Evolutionary conservation across 768 basidiomycete genomes (phyloP).

Genomic region (Mrakia frigida): DNA sequence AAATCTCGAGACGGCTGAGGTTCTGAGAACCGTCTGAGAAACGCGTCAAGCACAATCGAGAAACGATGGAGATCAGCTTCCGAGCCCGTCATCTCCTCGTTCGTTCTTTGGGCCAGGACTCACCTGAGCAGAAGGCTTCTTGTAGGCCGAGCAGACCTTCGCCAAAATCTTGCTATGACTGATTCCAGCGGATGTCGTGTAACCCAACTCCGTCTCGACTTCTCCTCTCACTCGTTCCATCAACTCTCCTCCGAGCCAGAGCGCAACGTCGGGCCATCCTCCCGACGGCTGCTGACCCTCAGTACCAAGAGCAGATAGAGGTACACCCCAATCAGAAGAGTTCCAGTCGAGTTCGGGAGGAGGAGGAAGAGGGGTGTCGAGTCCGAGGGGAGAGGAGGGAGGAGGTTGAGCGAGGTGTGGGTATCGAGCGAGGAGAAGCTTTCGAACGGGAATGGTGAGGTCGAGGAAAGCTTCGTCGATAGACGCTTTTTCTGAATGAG

Average conservation of each 20-base stretch:
- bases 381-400: constrained; percentile 52
- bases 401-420: constrained; percentile 72
- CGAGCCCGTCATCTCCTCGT: no score
- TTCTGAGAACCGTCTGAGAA: constrained; percentile 71
- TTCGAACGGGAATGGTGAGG: constrained; percentile 71
- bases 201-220: constrained; percentile 69
- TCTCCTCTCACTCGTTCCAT: constrained; percentile 69
- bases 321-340: constrained; percentile 24
- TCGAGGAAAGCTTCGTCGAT: constrained; percentile 98
- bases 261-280: constrained; percentile 82
- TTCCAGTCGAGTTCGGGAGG: constrained; percentile 43
- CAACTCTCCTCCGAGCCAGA: constrained; percentile 80
- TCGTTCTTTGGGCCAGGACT: background rate
- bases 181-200: constrained; percentile 90
- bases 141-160: constrained; percentile 91
- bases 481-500: constrained; percentile 85
- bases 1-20: constrained; percentile 75
- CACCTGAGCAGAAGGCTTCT: constrained; percentile 84
- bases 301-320: constrained; percentile 28
- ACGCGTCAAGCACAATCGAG: constrained; percentile 20
- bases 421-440: constrained; percentile 64
- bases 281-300: constrained; percentile 9
- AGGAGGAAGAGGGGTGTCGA: constrained; percentile 61
- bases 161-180: constrained; percentile 90
- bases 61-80: background rate